Conservation (phyloP, 1,139 yeast genomes). For the Zygosaccharomyces sapae region DNA sequence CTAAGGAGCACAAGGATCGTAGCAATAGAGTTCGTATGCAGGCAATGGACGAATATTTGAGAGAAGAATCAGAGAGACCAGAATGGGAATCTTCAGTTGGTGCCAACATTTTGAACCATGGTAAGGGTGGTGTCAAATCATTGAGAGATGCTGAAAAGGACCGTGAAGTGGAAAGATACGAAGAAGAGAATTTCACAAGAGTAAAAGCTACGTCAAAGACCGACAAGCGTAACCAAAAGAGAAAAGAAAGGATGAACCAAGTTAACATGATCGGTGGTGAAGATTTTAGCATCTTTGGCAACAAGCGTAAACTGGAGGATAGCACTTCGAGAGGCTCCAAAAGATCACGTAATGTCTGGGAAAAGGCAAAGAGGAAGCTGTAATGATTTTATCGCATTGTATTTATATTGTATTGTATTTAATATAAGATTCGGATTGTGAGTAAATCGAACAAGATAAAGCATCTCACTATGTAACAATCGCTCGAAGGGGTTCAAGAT, state of each 20-base stretch:
- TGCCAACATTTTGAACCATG: constrained; percentile 77
- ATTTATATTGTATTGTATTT: not conserved
- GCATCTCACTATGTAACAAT: too few relatives aligned
- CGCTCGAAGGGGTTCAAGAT: constrained; percentile 11
- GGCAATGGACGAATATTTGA: constrained; percentile 91
- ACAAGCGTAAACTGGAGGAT: constrained; percentile 44
- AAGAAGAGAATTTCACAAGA: constrained; percentile 89
- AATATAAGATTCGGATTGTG: constrained; percentile 5
- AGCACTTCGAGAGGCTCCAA: constrained; percentile 46
- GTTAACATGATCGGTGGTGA: constrained; percentile 86
- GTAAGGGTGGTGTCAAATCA: constrained; percentile 88
- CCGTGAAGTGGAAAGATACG: constrained; percentile 71
- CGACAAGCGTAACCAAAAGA: constrained; percentile 52
- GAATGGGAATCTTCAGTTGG: constrained; percentile 84
- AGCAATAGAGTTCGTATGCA: constrained; percentile 60
- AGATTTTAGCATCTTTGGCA: constrained; percentile 86
- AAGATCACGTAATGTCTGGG: constrained; percentile 59
- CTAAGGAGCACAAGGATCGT: constrained; percentile 39
- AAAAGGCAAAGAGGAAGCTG: constrained; percentile 61
- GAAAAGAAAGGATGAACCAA: constrained; percentile 48
- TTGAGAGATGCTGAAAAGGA: constrained; percentile 72
- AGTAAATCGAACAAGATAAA: too few relatives aligned
- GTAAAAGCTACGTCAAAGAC: constrained; percentile 65
- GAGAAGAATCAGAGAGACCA: constrained; percentile 83
- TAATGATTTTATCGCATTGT: constrained; percentile 17